Conservation (phyloP, 2,329 filamentous ascomycete species). For the Beauveria sp. region DNA sequence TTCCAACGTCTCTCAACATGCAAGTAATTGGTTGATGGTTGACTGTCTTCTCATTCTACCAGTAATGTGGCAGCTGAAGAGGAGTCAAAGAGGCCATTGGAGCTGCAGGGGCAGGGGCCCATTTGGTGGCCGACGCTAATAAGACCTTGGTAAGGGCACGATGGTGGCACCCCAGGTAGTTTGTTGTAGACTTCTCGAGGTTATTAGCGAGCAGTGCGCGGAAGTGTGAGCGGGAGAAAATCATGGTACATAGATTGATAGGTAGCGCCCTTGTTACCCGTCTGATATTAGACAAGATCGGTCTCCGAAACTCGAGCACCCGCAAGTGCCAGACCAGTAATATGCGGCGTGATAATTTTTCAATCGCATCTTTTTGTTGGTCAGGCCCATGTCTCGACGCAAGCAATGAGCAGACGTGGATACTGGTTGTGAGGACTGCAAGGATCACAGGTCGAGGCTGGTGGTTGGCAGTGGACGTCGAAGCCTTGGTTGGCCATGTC, state of each 20-base stretch:
- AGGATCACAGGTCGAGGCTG: not conserved
- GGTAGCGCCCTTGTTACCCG: not conserved
- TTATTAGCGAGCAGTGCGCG: not conserved
- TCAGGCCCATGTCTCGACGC: conserved; percentile 2
- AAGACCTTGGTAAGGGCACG: not conserved
- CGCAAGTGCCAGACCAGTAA: not conserved
- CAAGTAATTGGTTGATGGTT: not conserved
- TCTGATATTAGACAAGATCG: not conserved
- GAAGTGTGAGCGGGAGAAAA: not conserved
- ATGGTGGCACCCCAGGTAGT: not conserved
- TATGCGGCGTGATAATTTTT: not conserved
- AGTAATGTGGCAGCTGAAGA: not conserved
- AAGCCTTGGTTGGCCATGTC: not conserved
- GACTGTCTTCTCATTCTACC: not conserved
- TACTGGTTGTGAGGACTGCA: not conserved
- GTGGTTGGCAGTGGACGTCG: not conserved
- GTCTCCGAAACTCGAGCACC: not conserved
- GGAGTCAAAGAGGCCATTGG: not conserved
- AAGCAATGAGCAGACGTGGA: not conserved
- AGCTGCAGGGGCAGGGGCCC: not conserved
- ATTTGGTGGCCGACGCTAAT: not conserved
- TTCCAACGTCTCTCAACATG: not conserved
- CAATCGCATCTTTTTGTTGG: not conserved
- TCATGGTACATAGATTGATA: not conserved
- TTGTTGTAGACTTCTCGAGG: not conserved